Evolutionary conservation across 352 stramenopile genomes (phyloP).

Genomic region (Chloridella minuta): DNA sequence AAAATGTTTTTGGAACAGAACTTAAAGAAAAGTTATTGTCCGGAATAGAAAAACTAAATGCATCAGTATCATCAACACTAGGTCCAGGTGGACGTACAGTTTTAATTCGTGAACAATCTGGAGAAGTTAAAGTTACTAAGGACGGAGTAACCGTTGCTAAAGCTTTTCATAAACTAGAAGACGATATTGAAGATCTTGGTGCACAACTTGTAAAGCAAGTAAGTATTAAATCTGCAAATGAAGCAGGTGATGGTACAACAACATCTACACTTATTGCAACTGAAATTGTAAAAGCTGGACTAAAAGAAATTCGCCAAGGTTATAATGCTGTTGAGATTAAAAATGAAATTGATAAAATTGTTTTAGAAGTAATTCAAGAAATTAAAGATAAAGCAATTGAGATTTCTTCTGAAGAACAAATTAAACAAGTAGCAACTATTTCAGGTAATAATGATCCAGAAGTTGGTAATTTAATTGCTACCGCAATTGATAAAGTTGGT

Average conservation of each 20-base stretch:
- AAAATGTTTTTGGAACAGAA: no score
- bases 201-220: conserved; percentile 34
- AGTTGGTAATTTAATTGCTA: conserved; percentile 34
- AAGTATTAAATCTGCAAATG: no score
- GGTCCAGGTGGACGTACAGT: no score
- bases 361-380: conserved; percentile 28
- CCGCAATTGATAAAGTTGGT: conserved; percentile 38
- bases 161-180: conserved; percentile 31
- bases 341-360: conserved; percentile 31
- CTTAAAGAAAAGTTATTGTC: no score
- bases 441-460: conserved; percentile 29
- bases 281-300: conserved; percentile 40
- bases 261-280: conserved; percentile 46
- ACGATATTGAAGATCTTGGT: conserved; percentile 38
- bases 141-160: conserved; percentile 45
- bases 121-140: conserved; percentile 34
- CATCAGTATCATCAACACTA: no score
- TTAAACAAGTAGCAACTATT: conserved; percentile 34
- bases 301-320: conserved; percentile 33
- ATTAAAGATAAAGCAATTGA: conserved; percentile 29
- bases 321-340: conserved; percentile 39
- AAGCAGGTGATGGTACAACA: conserved; percentile 37
- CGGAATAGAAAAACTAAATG: no score
- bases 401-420: conserved; percentile 29
- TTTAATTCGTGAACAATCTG: no score